Base-by-base conservation (phyloP, 176 grass and related monocot species). In the Aegilops umbellulata region DNA sequence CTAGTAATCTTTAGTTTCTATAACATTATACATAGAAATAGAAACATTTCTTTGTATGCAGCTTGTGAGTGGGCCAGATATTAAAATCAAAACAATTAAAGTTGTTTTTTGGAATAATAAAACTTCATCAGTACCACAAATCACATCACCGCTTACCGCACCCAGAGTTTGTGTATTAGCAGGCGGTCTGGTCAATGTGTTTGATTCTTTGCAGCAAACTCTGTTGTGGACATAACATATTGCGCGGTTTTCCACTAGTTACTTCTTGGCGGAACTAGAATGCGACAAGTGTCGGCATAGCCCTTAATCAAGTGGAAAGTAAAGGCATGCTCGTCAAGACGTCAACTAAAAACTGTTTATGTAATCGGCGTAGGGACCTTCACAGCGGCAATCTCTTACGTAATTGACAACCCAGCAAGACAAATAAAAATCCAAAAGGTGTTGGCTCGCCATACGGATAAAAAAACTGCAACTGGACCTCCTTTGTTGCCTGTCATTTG, bases 401-500 rank as follows among this genome's bases (percentile, higher is more conserved):
- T 23, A 77, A 88, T 49, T 25, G 71, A 82, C 86, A 91, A 65
- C 36, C 53, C 62, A 84, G 81, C 39, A 81, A 55, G 17, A n/a
- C 41, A 19, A 64, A 70, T 57, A 64, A 53, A 85, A 61, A 51
- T 36, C 36, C 35, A 36, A 6, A 63, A 81, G 26, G 51, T 77
- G 69, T 6, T 20, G 13, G 13, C 38, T 70, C 13, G 22, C 46
- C 30, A 24, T 34, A 41, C 29, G 16, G 29, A 80, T 91, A 84
- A 14, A 61, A 16, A 68, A 57, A 1, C 22, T 12, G 6, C 82
- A 82, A 77, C 63, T 82, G 60, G 55, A 1, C 26, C 35, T 80
- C 74, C 76, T 87, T 87, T 84, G 58, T 29, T 84, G 39, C 80
- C 89, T 80, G 67, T 80, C 67, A 74, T 87, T 57, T 35, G 67